Conservation (phyloP, 495 filamentous ascomycete genomes). For the Podospora sp. region DNA sequence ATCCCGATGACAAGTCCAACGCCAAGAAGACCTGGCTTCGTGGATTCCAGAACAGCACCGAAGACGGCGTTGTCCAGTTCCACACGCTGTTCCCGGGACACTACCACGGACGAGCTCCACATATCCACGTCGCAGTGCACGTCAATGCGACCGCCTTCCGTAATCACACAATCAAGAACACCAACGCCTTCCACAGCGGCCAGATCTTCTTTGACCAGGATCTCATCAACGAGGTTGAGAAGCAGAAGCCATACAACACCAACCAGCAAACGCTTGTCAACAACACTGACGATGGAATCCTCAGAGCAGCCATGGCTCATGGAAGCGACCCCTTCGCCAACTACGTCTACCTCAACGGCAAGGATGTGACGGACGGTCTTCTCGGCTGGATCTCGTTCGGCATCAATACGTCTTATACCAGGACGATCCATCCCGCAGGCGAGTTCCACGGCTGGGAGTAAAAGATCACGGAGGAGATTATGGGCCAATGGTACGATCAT, state of each 20-base stretch:
- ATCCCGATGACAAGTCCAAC: constrained; percentile 48
- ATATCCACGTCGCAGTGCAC: constrained; percentile 53
- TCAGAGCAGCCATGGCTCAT: constrained; percentile 41
- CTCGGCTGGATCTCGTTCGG: constrained; percentile 60
- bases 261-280: constrained; percentile 56
- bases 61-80: constrained; percentile 54
- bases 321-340: constrained; percentile 57
- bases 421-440: constrained; percentile 16
- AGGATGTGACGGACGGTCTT: constrained; percentile 54
- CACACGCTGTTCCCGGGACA: constrained; percentile 59
- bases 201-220: constrained; percentile 67
- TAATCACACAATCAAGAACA: constrained; percentile 54
- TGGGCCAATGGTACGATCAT: no score
- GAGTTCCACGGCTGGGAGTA: not conserved
- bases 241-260: constrained; percentile 55
- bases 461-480: not conserved
- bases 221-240: constrained; percentile 57
- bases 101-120: constrained; percentile 51
- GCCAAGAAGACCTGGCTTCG: constrained; percentile 55
- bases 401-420: constrained; percentile 43
- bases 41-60: constrained; percentile 52
- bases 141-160: constrained; percentile 42
- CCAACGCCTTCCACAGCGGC: constrained; percentile 55
- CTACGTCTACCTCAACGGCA: constrained; percentile 56
- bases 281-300: constrained; percentile 53